Base-by-base conservation (phyloP, 2,329 filamentous ascomycete genomes). In the Calonectria pseudoreteaudii region DNA sequence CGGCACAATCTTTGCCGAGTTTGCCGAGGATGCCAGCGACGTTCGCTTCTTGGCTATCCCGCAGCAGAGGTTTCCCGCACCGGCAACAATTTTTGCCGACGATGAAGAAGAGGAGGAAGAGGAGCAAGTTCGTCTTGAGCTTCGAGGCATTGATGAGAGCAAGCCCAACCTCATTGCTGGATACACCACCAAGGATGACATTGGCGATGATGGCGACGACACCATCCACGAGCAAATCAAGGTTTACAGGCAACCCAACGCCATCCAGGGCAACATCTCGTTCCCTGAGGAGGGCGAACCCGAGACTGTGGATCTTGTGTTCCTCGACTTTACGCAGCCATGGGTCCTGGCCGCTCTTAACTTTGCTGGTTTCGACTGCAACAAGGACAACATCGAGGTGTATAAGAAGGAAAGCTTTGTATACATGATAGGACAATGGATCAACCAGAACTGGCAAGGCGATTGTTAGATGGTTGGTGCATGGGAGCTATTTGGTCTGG, bases 101-200 rank as follows among this genome's bases (percentile, higher is more conserved):
- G 66, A 74, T 26, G 69, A 75, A 13, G 68, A 75, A 7, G 58
- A 77, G 2, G 74, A 75, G 8, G 58, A 77, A 2, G 74, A 79
- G 5, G 76, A 81, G 1, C 74, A 85, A 62, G 66, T 70, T 1
- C 79, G 79, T 26, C 79, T 84, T 10, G 86, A 85, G 72, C 81
- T 86, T 2, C 81, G 82, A 16, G 76, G 75, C 30, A 72, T 76
- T 6, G 72, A 78, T 4, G 72, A 78, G 31, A 76, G 81, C n/a
- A 72, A 86, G 53, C 86, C 86, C 4, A 82, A 86, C 52, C 86
- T 94, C 1, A 87, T 89, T 16, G 81, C 87, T 1, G 97, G 97
- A 1, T 98, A 98, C 86, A 98, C 94, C 0, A 99, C 97, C 14
- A 88, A 89, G 70, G 97, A 99, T 81, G 96, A 98, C 80, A 90